A percentile compares a stretch with the other conserved stretches of the same genome.
Conservation (phyloP, 345 rosid genomes). For the Citrus hindsii region DNA sequence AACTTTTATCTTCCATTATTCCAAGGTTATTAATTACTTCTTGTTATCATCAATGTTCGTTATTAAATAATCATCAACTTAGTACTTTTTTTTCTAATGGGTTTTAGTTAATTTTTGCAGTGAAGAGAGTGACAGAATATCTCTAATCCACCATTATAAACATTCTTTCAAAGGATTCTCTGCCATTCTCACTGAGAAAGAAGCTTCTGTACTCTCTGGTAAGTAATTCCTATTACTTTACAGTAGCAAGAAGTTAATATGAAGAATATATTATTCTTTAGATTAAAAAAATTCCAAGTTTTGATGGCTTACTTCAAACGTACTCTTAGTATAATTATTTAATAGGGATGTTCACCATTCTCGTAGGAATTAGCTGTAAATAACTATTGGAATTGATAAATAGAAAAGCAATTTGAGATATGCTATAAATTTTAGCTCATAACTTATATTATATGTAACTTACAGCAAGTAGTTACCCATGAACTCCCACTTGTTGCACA, state of each 20-base stretch:
- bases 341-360: background rate
- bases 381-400: background rate
- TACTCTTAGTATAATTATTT: background rate
- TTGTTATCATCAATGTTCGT: background rate
- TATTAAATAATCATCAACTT: background rate
- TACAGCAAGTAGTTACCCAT: too few relatives aligned
- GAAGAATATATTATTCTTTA: too few relatives aligned
- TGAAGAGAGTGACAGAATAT: conserved; percentile 38
- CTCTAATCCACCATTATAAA: conserved; percentile 45
- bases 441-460: background rate
- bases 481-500: too few relatives aligned
- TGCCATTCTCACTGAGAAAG: conserved; percentile 61
- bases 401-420: too few relatives aligned
- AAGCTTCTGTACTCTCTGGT: conserved; percentile 68
- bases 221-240: background rate
- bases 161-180: conserved; percentile 81
- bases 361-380: background rate
- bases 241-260: background rate
- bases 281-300: background rate
- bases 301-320: background rate
- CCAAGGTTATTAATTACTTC: conserved; percentile 30
- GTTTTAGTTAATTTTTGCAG: conserved; percentile 20
- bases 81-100: background rate
- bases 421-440: background rate
- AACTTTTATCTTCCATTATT: conserved; percentile 45